These are phyloP conservation scores for Calocera cornea DNA, from an alignment of 768 basidiomycete species.

Conservation along the genomic window DNA sequence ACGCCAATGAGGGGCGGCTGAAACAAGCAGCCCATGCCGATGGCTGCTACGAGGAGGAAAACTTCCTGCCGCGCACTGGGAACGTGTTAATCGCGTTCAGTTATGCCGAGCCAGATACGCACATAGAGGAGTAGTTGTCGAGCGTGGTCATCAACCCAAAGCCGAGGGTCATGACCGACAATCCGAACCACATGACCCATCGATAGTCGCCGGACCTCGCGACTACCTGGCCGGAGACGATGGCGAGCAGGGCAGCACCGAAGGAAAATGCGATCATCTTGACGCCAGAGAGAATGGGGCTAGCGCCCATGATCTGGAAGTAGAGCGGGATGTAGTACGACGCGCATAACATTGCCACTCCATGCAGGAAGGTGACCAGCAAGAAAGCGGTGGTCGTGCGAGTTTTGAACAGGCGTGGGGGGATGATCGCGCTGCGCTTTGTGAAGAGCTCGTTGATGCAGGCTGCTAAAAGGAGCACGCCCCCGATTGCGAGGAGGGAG, in stretches of 20 bases:
- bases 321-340: conserved; percentile 61
- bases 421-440: conserved; percentile 52
- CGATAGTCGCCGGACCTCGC: conserved; percentile 47
- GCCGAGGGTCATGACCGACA: conserved; percentile 40
- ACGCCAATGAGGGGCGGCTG: conserved; percentile 50
- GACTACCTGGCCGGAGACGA: conserved; percentile 43
- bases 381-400: conserved; percentile 55
- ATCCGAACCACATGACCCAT: conserved; percentile 43
- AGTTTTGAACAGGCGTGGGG: conserved; percentile 68
- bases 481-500: conserved; percentile 45
- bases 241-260: conserved; percentile 40
- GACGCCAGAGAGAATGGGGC: conserved; percentile 56
- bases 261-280: conserved; percentile 69
- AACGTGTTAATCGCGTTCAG: background rate
- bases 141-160: conserved; percentile 62
- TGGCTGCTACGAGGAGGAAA: conserved; percentile 50
- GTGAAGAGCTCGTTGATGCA: conserved; percentile 50
- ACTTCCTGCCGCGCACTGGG: conserved; percentile 48
- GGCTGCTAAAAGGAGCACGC: conserved; percentile 37
- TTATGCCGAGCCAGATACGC: too few species aligned
- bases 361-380: conserved; percentile 48
- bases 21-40: conserved; percentile 55
- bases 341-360: conserved; percentile 43
- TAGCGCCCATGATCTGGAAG: conserved; percentile 64
- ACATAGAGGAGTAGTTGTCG: conserved; percentile 41